A percentile compares a stretch with the other conserved stretches of the same genome.
Evolutionary conservation across 768 basidiomycete genomes (phyloP).

Genomic region (Pisolithus tinctorius): DNA sequence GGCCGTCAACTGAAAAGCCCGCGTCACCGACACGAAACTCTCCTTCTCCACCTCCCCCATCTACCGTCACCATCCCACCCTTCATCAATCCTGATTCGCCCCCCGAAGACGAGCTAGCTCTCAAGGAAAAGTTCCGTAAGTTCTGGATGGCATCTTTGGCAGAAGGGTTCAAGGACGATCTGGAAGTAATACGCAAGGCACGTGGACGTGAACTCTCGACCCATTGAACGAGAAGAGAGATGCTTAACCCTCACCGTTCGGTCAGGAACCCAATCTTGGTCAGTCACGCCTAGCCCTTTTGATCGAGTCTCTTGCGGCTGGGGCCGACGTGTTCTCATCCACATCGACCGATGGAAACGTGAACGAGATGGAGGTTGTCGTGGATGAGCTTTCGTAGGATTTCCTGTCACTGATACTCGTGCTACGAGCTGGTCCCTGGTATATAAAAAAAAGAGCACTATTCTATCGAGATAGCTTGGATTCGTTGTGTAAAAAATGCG

Average conservation of each 20-base stretch:
- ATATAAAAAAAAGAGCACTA: no score
- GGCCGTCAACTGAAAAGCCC: neutral
- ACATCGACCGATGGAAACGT: conserved; percentile 28
- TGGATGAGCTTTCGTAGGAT: conserved; percentile 30
- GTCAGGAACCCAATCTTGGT: conserved; percentile 61
- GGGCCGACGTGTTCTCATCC: conserved; percentile 64
- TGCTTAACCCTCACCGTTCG: neutral
- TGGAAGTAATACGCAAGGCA: conserved; percentile 81
- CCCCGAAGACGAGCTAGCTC: conserved; percentile 38
- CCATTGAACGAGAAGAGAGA: no score
- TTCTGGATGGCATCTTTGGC: conserved; percentile 86
- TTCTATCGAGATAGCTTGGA: no score
- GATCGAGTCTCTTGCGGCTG: conserved; percentile 77
- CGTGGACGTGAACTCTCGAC: conserved; percentile 6
- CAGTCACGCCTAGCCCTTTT: conserved; percentile 63
- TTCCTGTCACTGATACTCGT: neutral
- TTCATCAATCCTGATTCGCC: conserved; percentile 41
- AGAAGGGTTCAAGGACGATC: conserved; percentile 76
- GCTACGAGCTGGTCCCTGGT: no score
- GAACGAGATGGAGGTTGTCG: conserved; percentile 74
- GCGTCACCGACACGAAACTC: conserved; percentile 12
- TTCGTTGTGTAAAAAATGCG: no score
- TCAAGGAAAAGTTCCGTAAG: conserved; percentile 67
- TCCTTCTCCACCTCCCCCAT: conserved; percentile 15
- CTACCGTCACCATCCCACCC: conserved; percentile 38